Evolutionary conservation across 306 rosid species (phyloP).

Genomic region (Castanospermum australe): DNA sequence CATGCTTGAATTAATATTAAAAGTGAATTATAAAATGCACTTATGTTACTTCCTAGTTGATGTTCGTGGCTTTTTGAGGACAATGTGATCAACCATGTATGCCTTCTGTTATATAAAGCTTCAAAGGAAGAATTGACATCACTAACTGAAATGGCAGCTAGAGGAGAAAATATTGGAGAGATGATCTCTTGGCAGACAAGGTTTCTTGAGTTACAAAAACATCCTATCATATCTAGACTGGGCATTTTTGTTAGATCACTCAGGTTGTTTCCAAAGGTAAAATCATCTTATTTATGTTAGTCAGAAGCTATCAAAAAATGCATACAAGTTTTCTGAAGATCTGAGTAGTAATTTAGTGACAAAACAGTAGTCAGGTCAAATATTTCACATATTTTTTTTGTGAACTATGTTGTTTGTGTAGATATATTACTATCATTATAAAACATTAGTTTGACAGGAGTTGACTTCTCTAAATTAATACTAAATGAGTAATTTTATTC

Average conservation of each 20-base stretch:
- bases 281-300: not conserved
- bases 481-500: slow-evolving; percentile 10
- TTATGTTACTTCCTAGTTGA: slow-evolving; percentile 58
- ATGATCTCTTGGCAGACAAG: not conserved
- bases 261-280: slow-evolving; percentile 18
- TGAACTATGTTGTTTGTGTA: slow-evolving; percentile 24
- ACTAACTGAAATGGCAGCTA: slow-evolving; percentile 25
- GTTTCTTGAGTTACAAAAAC: slow-evolving; percentile 16
- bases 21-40: not conserved
- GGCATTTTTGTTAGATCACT: slow-evolving; percentile 20
- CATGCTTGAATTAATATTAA: not conserved
- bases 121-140: slow-evolving; percentile 15
- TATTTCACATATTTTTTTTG: not conserved
- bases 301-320: not conserved
- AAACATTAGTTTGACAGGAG: not conserved
- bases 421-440: slow-evolving; percentile 11
- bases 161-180: slow-evolving; percentile 21
- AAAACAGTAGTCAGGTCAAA: slow-evolving; percentile 6
- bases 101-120: slow-evolving; percentile 24
- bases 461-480: not conserved
- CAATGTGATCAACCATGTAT: slow-evolving; percentile 46
- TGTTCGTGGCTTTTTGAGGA: slow-evolving; percentile 84
- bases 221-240: slow-evolving; percentile 1
- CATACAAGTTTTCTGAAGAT: slow-evolving; percentile 15
- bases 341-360: slow-evolving; percentile 22